phyloP scores from a whole-genome alignment of 805 yeast genomes.

The Kluyveromyces dobzhanskii region DNA sequence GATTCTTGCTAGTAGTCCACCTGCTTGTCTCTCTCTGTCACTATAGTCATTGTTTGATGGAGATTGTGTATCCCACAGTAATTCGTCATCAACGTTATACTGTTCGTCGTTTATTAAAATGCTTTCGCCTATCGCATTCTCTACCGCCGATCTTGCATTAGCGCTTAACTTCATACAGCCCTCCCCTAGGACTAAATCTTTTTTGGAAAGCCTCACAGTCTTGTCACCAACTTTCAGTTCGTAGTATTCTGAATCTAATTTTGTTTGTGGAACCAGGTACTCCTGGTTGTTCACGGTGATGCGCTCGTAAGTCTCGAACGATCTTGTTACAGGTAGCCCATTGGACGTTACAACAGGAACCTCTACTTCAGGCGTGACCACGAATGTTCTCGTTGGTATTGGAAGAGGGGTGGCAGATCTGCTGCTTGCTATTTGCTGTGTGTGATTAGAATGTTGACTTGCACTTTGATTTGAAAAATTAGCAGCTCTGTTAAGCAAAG shows the following conservation, averaged over 20 bases:
- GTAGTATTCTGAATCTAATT: neutral
- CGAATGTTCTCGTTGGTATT: neutral
- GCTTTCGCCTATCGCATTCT: neutral
- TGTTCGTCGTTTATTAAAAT: neutral
- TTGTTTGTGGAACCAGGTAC: neutral
- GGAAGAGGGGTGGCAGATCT: neutral
- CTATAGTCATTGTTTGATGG: neutral
- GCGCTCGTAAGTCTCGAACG: constrained; percentile 2
- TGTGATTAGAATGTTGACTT: too few species aligned
- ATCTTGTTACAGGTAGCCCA: neutral
- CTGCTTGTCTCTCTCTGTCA: too few species aligned
- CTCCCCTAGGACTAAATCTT: neutral
- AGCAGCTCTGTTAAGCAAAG: too few species aligned
- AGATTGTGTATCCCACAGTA: neutral
- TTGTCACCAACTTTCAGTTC: neutral
- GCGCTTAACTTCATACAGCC: neutral
- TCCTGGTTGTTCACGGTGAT: neutral
- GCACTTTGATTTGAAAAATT: too few species aligned
- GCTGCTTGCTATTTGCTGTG: too few species aligned
- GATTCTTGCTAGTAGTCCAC: too few species aligned
- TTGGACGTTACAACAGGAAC: neutral
- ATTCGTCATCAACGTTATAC: neutral
- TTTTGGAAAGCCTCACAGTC: neutral
- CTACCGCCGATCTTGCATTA: neutral
- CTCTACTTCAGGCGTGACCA: neutral